phyloP scores from a whole-genome alignment of 1,284 basidiomycete species.

The Tremellales sp. region DNA sequence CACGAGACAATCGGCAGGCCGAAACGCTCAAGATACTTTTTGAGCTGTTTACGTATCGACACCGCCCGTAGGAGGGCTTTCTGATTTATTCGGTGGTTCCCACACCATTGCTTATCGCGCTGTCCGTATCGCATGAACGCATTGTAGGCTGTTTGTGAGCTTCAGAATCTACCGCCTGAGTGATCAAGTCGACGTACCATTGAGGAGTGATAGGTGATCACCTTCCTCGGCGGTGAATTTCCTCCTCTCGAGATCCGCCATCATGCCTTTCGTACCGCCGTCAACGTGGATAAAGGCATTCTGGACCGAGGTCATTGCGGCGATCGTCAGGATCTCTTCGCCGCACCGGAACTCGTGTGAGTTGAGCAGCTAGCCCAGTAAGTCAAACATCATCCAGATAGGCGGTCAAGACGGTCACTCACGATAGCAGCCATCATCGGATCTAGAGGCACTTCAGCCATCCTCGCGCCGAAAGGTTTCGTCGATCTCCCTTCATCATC shows the following conservation, averaged over 20 bases:
- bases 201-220: slow-evolving; percentile 85
- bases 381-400: background rate
- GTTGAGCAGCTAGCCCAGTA: slow-evolving; percentile 63
- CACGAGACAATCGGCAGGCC: slow-evolving; percentile 72
- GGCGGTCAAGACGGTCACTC: slow-evolving; percentile 19
- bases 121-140: slow-evolving; percentile 80
- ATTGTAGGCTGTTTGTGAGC: slow-evolving; percentile 66
- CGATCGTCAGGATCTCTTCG: slow-evolving; percentile 89
- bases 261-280: slow-evolving; percentile 67
- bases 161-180: slow-evolving; percentile 6
- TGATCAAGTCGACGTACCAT: slow-evolving; percentile 56
- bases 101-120: slow-evolving; percentile 80
- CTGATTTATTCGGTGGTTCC: slow-evolving; percentile 85
- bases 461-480: slow-evolving; percentile 51
- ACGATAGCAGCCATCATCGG: slow-evolving; percentile 58
- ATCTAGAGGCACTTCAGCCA: slow-evolving; percentile 57
- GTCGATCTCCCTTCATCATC: slow-evolving; percentile 54
- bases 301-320: slow-evolving; percentile 88
- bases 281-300: slow-evolving; percentile 84
- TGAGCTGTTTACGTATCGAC: slow-evolving; percentile 84
- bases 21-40: slow-evolving; percentile 88
- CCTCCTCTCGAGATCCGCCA: slow-evolving; percentile 82
- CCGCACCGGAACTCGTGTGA: slow-evolving; percentile 81
- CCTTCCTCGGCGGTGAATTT: slow-evolving; percentile 98
- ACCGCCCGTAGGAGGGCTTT: slow-evolving; percentile 86